Evolutionary conservation across 768 basidiomycete species (phyloP).

Genomic region (Naganishia friedmannii): DNA sequence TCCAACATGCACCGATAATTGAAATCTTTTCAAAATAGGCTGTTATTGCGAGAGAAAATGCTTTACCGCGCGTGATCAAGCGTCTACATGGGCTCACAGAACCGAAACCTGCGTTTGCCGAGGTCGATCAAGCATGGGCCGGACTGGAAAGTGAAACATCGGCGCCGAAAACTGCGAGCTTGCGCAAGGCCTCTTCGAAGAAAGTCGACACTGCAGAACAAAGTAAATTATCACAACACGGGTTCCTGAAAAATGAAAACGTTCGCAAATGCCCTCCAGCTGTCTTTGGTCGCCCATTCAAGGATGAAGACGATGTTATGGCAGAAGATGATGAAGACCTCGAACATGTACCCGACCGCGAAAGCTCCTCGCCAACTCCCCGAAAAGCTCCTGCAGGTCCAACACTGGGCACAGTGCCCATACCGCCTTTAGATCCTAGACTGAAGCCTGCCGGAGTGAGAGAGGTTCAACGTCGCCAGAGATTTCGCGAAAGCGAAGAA

Average conservation of each 20-base stretch:
- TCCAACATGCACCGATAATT: background rate
- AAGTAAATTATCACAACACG: slow-evolving; percentile 5
- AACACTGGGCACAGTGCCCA: slow-evolving; percentile 1
- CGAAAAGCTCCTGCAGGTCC: background rate
- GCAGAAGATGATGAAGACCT: background rate
- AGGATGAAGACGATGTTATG: slow-evolving; percentile 1
- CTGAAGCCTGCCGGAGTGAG: slow-evolving; percentile 5
- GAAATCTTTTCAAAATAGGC: background rate
- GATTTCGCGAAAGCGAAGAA: background rate
- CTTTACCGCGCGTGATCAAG: background rate
- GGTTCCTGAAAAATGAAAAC: slow-evolving; percentile 16
- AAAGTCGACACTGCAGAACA: slow-evolving; percentile 7
- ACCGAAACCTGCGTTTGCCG: background rate
- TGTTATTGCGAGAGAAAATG: slow-evolving; percentile 1
- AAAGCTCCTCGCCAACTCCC: slow-evolving; percentile 6
- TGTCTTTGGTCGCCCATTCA: slow-evolving; percentile 9
- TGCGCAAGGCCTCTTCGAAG: background rate
- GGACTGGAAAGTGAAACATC: background rate
- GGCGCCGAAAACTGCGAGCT: background rate
- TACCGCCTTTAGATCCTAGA: slow-evolving; percentile 19
- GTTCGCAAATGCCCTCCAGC: slow-evolving; percentile 1
- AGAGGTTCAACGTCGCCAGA: slow-evolving; percentile 6
- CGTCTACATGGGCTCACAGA: too few species aligned
- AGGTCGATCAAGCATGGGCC: slow-evolving; percentile 12
- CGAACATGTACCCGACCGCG: background rate